phyloP scores from a whole-genome alignment of 148 eudicot species.

The Hydrangea macrophylla region DNA sequence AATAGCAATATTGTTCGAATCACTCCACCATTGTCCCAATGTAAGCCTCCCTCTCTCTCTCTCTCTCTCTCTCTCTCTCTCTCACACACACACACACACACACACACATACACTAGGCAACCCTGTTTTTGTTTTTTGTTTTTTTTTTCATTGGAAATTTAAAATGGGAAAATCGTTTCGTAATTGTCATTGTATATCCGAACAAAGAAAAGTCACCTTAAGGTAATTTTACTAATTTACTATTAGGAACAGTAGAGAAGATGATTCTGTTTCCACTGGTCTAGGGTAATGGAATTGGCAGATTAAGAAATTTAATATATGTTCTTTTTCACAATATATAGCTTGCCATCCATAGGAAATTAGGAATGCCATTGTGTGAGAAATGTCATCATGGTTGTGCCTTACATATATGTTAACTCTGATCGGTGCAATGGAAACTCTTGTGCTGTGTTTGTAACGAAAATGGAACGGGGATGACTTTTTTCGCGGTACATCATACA shows the following conservation, averaged over 20 bases:
- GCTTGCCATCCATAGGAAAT: neutral
- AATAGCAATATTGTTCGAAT: constrained; percentile 87
- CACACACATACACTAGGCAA: no score
- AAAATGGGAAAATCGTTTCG: no score
- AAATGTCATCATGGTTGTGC: neutral
- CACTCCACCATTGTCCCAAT: constrained; percentile 91
- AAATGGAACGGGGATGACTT: no score
- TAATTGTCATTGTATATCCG: no score
- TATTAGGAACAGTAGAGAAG: neutral
- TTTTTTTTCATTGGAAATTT: no score
- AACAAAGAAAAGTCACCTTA: neutral
- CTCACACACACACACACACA: no score
- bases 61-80: no score
- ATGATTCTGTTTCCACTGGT: neutral
- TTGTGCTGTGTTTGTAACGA: neutral
- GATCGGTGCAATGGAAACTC: neutral
- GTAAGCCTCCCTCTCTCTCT: no score
- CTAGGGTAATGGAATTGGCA: neutral
- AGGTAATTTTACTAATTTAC: neutral
- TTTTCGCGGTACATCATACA: no score
- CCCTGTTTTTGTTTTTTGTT: no score
- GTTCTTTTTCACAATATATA: no score
- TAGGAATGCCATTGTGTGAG: neutral
- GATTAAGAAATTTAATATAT: neutral
- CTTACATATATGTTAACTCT: neutral